phyloP scores from a whole-genome alignment of 2,329 filamentous ascomycete species.

The Pseudophaeomoniella oleicola region DNA sequence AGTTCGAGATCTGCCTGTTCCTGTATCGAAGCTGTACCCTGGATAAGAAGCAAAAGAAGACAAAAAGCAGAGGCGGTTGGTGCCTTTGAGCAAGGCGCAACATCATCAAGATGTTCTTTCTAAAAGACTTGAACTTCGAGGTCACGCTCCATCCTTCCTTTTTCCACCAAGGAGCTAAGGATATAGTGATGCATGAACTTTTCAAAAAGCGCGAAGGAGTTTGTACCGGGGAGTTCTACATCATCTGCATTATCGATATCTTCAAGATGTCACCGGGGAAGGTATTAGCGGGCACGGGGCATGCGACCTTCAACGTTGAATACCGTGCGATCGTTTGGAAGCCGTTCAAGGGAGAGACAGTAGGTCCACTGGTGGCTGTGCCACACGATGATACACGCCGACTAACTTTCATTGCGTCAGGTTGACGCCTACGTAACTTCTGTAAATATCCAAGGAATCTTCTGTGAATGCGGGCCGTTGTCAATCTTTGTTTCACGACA shows the following conservation, averaged over 20 bases:
- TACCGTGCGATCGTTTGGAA: conserved; percentile 96
- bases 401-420: conserved; percentile 28
- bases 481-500: conserved; percentile 45
- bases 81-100: too few species aligned
- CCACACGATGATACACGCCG: background rate
- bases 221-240: conserved; percentile 90
- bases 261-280: conserved; percentile 89
- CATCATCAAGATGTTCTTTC: conserved; percentile 96
- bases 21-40: too few species aligned
- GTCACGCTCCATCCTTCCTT: conserved; percentile 94
- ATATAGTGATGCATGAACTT: conserved; percentile 78
- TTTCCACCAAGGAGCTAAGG: conserved; percentile 86
- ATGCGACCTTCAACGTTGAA: conserved; percentile 86
- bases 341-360: conserved; percentile 95
- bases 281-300: conserved; percentile 78
- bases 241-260: conserved; percentile 94
- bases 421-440: conserved; percentile 88
- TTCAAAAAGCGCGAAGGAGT: conserved; percentile 89
- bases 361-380: conserved; percentile 34
- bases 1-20: too few species aligned
- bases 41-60: too few species aligned
- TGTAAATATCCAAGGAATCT: conserved; percentile 83
- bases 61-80: too few species aligned
- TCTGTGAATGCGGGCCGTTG: conserved; percentile 32
- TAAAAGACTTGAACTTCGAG: conserved; percentile 88